phyloP scores from a whole-genome alignment of 2,329 filamentous ascomycete genomes.

The Fusarium siculi region DNA sequence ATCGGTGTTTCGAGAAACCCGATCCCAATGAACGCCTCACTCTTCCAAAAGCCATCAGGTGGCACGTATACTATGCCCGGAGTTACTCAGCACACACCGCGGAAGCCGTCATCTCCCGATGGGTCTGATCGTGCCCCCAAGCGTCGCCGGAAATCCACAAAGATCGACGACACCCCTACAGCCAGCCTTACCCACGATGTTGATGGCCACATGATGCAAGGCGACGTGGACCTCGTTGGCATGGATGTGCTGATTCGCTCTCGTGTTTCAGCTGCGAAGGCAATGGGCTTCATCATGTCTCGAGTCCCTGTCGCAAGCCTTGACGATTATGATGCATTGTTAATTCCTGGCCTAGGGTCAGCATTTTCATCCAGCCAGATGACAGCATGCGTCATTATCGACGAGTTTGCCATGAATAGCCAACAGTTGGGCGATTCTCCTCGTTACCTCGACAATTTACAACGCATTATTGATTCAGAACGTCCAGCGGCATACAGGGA shows the following conservation, averaged over 20 bases:
- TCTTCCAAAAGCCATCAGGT: conserved; percentile 95
- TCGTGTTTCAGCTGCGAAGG: conserved; percentile 85
- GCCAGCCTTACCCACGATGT: conserved; percentile 87
- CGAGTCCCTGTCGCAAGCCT: conserved; percentile 73
- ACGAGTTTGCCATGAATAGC: conserved; percentile 82
- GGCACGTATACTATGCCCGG: conserved; percentile 74
- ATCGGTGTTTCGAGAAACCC: conserved; percentile 92
- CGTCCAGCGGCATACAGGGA: conserved; percentile 87
- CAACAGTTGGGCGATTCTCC: conserved; percentile 52
- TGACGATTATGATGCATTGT: conserved; percentile 71
- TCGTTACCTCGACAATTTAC: conserved; percentile 72
- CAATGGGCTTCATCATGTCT: conserved; percentile 86
- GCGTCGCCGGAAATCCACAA: conserved; percentile 85
- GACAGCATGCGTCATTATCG: conserved; percentile 82
- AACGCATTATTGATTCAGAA: conserved; percentile 82
- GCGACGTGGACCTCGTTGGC: conserved; percentile 94
- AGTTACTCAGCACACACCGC: conserved; percentile 54
- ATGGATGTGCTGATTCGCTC: conserved; percentile 89
- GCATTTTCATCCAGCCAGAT: conserved; percentile 88
- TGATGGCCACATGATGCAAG: conserved; percentile 97
- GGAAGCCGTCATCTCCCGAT: conserved; percentile 64
- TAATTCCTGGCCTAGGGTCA: conserved; percentile 76
- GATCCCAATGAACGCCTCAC: conserved; percentile 86
- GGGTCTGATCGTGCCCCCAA: conserved; percentile 73
- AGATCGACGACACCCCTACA: conserved; percentile 74